Evolutionary conservation across 2,329 filamentous ascomycete genomes (phyloP).

Genomic region (Colletotrichum sansevieriae): DNA sequence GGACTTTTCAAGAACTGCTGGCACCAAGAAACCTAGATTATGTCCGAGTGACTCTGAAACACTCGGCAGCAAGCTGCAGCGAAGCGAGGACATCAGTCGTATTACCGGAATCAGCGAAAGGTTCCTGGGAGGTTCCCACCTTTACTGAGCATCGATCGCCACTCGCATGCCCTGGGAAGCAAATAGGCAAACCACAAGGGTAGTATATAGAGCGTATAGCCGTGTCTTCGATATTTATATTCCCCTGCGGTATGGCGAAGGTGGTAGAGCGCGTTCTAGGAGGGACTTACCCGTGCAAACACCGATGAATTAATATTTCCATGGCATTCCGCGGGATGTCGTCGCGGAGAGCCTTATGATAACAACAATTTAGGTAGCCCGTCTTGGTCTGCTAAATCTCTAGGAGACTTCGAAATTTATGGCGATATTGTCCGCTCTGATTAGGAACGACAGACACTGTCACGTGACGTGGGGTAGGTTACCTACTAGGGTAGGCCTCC

Average conservation of each 20-base stretch:
- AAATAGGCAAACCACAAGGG: not conserved
- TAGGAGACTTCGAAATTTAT: not conserved
- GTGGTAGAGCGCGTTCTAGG: too few species aligned
- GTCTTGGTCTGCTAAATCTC: not conserved
- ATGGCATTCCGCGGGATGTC: not conserved
- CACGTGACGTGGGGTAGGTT: too few species aligned
- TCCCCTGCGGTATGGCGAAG: too few species aligned
- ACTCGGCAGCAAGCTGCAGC: not conserved
- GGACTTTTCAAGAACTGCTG: constrained; percentile 46
- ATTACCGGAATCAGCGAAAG: not conserved
- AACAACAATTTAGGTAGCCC: too few species aligned
- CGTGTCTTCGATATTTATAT: not conserved
- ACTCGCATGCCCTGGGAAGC: constrained; percentile 15
- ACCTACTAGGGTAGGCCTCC: too few species aligned
- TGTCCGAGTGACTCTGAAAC: constrained; percentile 3
- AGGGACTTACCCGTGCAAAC: not conserved
- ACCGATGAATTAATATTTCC: constrained; percentile 9
- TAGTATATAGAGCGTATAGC: constrained; percentile 9
- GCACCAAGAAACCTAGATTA: constrained; percentile 44
- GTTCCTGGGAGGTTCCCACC: not conserved
- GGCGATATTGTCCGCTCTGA: not conserved
- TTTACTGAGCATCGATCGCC: not conserved
- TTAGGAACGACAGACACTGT: not conserved
- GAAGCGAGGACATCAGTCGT: not conserved
- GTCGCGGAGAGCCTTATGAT: not conserved